Conservation (phyloP, 1,284 basidiomycete species). For the Lentinula novae-zelandiae region DNA sequence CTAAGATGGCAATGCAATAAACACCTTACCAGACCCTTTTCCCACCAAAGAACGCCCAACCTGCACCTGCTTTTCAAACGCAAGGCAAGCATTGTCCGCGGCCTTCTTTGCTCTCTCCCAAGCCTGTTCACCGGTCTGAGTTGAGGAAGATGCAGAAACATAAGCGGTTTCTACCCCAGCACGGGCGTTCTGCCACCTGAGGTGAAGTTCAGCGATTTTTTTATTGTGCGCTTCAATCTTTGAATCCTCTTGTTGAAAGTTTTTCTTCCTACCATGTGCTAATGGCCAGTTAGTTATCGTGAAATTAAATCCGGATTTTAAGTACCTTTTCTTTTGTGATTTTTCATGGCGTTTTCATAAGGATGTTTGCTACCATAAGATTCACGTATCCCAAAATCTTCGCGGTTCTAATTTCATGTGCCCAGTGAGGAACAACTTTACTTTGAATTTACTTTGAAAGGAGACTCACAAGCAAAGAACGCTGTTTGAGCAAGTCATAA, state of each 20-base stretch:
- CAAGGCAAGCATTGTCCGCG: background rate
- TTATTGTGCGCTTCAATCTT: background rate
- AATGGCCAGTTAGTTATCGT: background rate
- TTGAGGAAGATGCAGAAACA: too few species aligned
- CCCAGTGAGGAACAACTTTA: too few species aligned
- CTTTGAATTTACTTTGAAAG: too few species aligned
- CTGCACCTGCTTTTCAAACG: background rate
- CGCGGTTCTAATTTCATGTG: background rate
- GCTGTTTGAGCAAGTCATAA: slow-evolving; percentile 15
- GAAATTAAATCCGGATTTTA: too few species aligned
- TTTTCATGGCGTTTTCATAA: slow-evolving; percentile 14
- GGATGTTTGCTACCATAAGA: slow-evolving; percentile 16
- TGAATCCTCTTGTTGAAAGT: background rate
- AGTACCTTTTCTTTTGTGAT: slow-evolving; percentile 15
- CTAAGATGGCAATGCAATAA: too few species aligned
- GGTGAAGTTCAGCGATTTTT: background rate
- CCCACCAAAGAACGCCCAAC: background rate
- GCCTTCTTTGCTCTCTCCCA: background rate
- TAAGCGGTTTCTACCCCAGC: too few species aligned
- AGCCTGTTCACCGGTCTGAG: background rate
- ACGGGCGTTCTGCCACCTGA: too few species aligned
- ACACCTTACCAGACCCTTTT: background rate
- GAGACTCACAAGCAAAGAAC: background rate
- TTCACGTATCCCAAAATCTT: slow-evolving; percentile 12
- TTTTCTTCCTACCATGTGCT: background rate